phyloP scores from a whole-genome alignment of 805 yeast species.

The Kazachstania bromeliacearum region DNA sequence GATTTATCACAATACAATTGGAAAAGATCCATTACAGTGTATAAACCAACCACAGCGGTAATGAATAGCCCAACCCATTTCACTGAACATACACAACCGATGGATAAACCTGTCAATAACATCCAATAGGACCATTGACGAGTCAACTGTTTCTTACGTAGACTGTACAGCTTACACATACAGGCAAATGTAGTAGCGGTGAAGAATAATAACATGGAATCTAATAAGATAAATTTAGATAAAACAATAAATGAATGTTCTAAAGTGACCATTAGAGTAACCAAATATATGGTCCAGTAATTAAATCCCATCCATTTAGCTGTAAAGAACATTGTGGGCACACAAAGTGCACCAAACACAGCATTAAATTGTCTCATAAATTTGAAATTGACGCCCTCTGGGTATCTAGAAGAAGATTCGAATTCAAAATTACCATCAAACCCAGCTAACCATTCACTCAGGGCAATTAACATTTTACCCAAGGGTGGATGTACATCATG shows the following conservation, averaged over 20 bases:
- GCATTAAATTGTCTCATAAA: constrained; percentile 88
- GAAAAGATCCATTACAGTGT: constrained; percentile 44
- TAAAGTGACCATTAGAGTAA: constrained; percentile 68
- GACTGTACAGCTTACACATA: constrained; percentile 61
- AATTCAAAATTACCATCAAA: constrained; percentile 85
- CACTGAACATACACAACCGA: constrained; percentile 78
- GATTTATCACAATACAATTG: constrained; percentile 32
- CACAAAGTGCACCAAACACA: constrained; percentile 68
- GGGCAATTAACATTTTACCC: constrained; percentile 86
- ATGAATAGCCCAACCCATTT: constrained; percentile 79
- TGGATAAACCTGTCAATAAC: constrained; percentile 50
- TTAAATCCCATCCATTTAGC: constrained; percentile 68
- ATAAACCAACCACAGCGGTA: constrained; percentile 51
- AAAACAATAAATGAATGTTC: constrained; percentile 79
- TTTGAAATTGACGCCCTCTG: constrained; percentile 67
- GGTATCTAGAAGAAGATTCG: constrained; percentile 71
- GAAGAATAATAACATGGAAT: constrained; percentile 83
- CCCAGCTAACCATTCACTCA: constrained; percentile 78
- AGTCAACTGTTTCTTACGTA: constrained; percentile 45
- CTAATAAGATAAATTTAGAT: constrained; percentile 82
- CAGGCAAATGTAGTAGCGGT: constrained; percentile 74
- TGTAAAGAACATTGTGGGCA: constrained; percentile 80
- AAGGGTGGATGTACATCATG: constrained; percentile 97
- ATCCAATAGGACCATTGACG: constrained; percentile 68
- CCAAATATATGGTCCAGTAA: constrained; percentile 63